Conservation (phyloP, 331 rosid genomes). For the Dryas integrifolia region DNA sequence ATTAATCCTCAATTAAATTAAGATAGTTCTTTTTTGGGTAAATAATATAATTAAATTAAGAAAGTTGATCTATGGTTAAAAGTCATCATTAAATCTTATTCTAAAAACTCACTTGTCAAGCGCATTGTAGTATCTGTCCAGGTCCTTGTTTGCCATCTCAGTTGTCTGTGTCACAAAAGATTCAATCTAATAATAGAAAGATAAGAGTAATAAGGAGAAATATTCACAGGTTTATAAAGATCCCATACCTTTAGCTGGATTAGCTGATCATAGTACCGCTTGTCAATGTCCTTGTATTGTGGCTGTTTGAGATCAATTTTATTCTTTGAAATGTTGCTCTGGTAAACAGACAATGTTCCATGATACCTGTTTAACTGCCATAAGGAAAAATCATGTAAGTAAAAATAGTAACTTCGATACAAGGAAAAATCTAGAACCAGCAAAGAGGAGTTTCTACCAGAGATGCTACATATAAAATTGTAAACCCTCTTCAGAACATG, state of each 20-base stretch:
- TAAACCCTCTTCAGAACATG: background rate
- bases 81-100: constrained; percentile 5
- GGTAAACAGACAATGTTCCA: constrained; percentile 76
- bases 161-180: constrained; percentile 69
- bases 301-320: constrained; percentile 81
- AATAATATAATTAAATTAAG: background rate
- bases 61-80: background rate
- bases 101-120: constrained; percentile 75
- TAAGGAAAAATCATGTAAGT: constrained; percentile 7
- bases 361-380: constrained; percentile 68
- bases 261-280: constrained; percentile 80
- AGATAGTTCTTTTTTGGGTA: background rate
- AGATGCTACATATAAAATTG: background rate
- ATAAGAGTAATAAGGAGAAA: constrained; percentile 10
- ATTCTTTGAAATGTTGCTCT: constrained; percentile 69
- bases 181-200: constrained; percentile 16
- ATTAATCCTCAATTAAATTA: background rate
- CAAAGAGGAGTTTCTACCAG: background rate
- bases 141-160: constrained; percentile 99
- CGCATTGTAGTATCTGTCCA: constrained; percentile 94
- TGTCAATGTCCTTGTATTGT: constrained; percentile 90
- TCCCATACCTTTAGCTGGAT: constrained; percentile 84
- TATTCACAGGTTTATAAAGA: constrained; percentile 1
- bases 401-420: background rate
- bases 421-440: background rate